phyloP scores from a whole-genome alignment of 495 filamentous ascomycete species.

The Bombardia bombarda region DNA sequence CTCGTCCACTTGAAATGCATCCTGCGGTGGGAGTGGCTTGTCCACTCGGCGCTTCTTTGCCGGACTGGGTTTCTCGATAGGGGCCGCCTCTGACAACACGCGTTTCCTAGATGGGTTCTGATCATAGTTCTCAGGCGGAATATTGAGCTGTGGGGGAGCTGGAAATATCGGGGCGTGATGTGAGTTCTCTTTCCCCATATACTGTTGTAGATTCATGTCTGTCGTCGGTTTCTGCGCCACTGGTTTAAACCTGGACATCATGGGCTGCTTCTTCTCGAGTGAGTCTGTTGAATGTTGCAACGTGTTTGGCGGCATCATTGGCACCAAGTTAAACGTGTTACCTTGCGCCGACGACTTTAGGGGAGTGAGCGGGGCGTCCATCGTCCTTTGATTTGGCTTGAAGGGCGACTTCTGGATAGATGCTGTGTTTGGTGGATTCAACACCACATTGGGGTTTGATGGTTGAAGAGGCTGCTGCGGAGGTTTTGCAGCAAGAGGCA shows the following conservation, averaged over 20 bases:
- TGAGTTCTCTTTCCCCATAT: constrained; percentile 59
- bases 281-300: constrained; percentile 72
- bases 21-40: constrained; percentile 55
- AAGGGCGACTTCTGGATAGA: constrained; percentile 52
- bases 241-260: constrained; percentile 52
- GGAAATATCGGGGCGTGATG: constrained; percentile 41
- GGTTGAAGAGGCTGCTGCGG: constrained; percentile 42
- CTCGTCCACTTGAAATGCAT: no score
- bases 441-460: constrained; percentile 42
- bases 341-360: constrained; percentile 36
- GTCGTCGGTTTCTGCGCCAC: constrained; percentile 54
- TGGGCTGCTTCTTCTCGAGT: constrained; percentile 63
- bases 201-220: constrained; percentile 34
- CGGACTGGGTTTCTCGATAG: constrained; percentile 58
- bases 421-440: constrained; percentile 46
- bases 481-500: constrained; percentile 39
- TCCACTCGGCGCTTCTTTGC: constrained; percentile 55
- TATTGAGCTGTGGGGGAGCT: constrained; percentile 41
- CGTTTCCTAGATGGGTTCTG: constrained; percentile 58
- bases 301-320: constrained; percentile 63
- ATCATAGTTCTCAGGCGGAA: constrained; percentile 45
- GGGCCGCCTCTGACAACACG: constrained; percentile 62
- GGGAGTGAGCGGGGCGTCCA: constrained; percentile 33
- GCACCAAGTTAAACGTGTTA: constrained; percentile 48
- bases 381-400: constrained; percentile 34